Evolutionary conservation across 176 grass and related monocot species (phyloP), one percentile per base, ranked within the genome.

Genomic region (Areca catechu): DNA sequence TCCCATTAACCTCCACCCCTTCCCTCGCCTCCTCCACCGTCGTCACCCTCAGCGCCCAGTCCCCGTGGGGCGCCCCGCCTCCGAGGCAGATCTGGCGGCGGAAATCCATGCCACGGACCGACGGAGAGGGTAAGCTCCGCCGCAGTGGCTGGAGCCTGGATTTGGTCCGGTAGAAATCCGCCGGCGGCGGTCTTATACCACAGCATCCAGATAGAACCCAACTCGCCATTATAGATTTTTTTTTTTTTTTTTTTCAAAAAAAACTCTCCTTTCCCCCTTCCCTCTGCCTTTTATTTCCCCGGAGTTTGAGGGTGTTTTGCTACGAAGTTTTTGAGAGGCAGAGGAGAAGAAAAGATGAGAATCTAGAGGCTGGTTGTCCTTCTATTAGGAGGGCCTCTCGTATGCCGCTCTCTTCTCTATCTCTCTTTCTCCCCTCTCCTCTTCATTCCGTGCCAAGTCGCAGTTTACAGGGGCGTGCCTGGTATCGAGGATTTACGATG

Each of bases 21-120:
- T 72, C 69, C 49, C 7, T 53, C 65, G 25, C 68, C 63, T 61
- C 72, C 27, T 48, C 83, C 17, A 59, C 55, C 19, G 74, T 58
- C 1, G 51, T 85, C 47, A 98, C 84, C 56, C 79, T 77, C 48
- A 98, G 78, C 22, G 69, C 84, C 88, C 93, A 98, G 43, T 98
- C 79, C 28, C 88, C 63, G 43, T 82, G 73, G 77, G 82, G 76
- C 27, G 77, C 21, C n/a, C 71, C 63, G 15, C 60, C 56, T 22
- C 24, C 48, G 29, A 81, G 34, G 25, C 34, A 43, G 10, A 43
- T 43, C 34, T 43, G 34, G 34, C 34, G 34, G 7, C 34, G 34
- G 34, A 43, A 3, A 43, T 43, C 34, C 34, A 43, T 2, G 34
- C 34, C 9, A 5, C 34, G 34, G 9, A 12, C 34, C 4, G 81